Evolutionary conservation across 1,284 basidiomycete species (phyloP), one percentile per base, ranked within the genome.

Genomic region (Phlebopus sp.): DNA sequence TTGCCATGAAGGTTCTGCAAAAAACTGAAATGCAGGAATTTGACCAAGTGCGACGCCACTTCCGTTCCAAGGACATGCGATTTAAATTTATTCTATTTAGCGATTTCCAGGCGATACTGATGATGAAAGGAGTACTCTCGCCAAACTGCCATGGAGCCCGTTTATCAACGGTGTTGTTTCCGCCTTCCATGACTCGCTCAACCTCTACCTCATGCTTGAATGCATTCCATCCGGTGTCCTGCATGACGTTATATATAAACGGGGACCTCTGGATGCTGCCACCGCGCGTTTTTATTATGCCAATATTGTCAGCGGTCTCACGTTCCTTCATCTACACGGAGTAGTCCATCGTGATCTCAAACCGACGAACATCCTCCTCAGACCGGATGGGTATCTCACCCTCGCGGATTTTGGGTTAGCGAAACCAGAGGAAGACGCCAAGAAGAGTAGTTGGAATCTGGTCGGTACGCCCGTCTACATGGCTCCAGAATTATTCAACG

Each of bases 261-360:
- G 52, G 8, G 64, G 59, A 14, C 70, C 68, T 1, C 52, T 77
- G 2, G 58, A 66, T 7, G 53, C 67, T 21, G 39, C 55, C 1
- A 59, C 55, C 0, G 65, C 68, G 6, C 63, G 67, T 5, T 83
- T 83, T 60, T 82, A 79, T 59, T 76, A 74, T 54, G 62, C 73
- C 21, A 82, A 81, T 53, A 71, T 92, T 59, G 81, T 83, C 37
- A 79, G 78, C 39, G 89, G 79, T 0, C 71, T 92, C 47, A 79
- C 83, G 45, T 89, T 88, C 64, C 68, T 95, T 2, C 87, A 89
- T 58, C 71, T 66, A 30, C 76, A 85, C 53, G 82, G 82, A 49
- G 80, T 92, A 54, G 80, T 88, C 4, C 92, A 94, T 64, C 77
- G 88, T n/a, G 89, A 93, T 62, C 75, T 94, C 57, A 92, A 93